These are phyloP conservation scores for Mallotus nudiflorus DNA, from an alignment of 345 rosid genomes.

Conservation along the genomic window DNA sequence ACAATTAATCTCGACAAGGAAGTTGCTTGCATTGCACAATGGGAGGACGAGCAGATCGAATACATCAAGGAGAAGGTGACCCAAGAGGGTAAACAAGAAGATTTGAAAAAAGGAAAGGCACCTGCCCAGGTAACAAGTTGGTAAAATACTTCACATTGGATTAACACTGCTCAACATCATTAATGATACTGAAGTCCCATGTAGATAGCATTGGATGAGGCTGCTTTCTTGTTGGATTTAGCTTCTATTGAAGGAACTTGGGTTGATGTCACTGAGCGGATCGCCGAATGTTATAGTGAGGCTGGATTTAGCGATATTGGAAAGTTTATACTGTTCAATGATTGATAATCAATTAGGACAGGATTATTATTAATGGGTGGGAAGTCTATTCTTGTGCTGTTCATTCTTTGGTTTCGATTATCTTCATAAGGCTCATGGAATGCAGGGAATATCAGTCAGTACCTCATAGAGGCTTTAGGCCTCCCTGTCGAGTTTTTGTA, in stretches of 20 bases:
- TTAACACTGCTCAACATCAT: background rate
- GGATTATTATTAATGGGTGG: background rate
- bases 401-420: conserved; percentile 7
- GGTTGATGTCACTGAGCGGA: conserved; percentile 50
- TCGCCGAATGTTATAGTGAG: conserved; percentile 70
- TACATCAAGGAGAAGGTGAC: conserved; percentile 75
- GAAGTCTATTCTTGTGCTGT: background rate
- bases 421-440: background rate
- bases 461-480: background rate
- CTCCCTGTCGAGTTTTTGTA: background rate
- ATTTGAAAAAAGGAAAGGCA: conserved; percentile 82
- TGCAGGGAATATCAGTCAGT: background rate
- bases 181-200: background rate
- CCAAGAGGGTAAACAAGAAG: conserved; percentile 75
- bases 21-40: conserved; percentile 69
- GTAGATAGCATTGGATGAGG: conserved; percentile 74
- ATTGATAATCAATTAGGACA: conserved; percentile 30
- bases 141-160: background rate
- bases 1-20: conserved; percentile 41
- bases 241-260: conserved; percentile 86
- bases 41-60: conserved; percentile 95
- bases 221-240: conserved; percentile 87
- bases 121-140: conserved; percentile 55
- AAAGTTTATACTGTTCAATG: conserved; percentile 53
- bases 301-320: conserved; percentile 69